phyloP scores from a whole-genome alignment of 2,329 filamentous ascomycete species.

The Neobulgaria alba region DNA sequence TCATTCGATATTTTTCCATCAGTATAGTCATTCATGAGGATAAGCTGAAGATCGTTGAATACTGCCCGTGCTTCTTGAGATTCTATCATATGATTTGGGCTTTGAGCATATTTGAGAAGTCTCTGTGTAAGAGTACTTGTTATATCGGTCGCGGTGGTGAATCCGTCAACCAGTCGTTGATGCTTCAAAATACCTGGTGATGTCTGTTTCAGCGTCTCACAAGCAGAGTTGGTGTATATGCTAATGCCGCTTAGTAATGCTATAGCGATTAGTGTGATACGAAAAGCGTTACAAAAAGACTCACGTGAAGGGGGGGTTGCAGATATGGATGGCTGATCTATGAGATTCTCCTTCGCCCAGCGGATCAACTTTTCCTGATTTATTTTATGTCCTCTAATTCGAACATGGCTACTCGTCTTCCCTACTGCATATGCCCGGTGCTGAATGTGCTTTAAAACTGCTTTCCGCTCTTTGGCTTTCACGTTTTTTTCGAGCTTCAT shows the following conservation, averaged over 20 bases:
- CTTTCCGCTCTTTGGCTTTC: slow-evolving; percentile 6
- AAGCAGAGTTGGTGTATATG: slow-evolving; percentile 11
- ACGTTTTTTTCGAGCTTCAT: slow-evolving; percentile 10
- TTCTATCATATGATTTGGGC: slow-evolving; percentile 2
- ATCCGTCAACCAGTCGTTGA: not conserved
- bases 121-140: slow-evolving; percentile 3
- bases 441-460: slow-evolving; percentile 8
- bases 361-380: slow-evolving; percentile 8
- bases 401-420: slow-evolving; percentile 8
- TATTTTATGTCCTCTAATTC: slow-evolving; percentile 10
- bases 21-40: slow-evolving; percentile 5
- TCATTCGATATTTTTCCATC: not conserved
- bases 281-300: slow-evolving; percentile 3
- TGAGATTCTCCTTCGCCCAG: slow-evolving; percentile 8
- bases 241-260: slow-evolving; percentile 13
- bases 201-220: slow-evolving; percentile 1
- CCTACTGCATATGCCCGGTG: slow-evolving; percentile 5
- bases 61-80: slow-evolving; percentile 5
- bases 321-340: slow-evolving; percentile 1
- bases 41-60: slow-evolving; percentile 13
- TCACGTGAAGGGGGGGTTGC: slow-evolving; percentile 8
- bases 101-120: slow-evolving; percentile 9
- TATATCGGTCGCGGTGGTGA: not conserved
- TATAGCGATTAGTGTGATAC: slow-evolving; percentile 6
- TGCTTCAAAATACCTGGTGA: slow-evolving; percentile 1